Base-by-base conservation (phyloP, 2,329 filamentous ascomycete species). In the Phaeosphaeria sp. region DNA sequence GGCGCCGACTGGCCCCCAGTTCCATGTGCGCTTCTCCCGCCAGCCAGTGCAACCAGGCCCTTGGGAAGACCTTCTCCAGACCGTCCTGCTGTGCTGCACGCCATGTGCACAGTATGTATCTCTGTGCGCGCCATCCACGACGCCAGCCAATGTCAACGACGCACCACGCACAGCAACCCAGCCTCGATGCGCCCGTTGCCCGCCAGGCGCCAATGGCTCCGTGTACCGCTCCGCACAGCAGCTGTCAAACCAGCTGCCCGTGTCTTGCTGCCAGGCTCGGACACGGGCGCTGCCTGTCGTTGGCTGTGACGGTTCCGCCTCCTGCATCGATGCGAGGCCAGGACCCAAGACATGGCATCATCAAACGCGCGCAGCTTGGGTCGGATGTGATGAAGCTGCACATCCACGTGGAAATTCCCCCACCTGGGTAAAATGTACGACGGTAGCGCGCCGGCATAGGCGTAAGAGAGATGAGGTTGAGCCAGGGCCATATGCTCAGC, bases 331-430 rank as follows among this genome's bases (percentile, higher is more conserved):
- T 46, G 44, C 44, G 44, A 46, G 27, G 27, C 46, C 27, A n/a
- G 46, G 46, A 41, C 33, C 41, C 41, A 30, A 27, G 46, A 42
- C 41, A 30, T 54, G 36, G 44, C 52, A 54, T 54, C 49, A 48
- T 52, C 54, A 50, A 23, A 52, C 55, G 46, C 50, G 50, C 46
- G 55, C 39, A 52, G 48, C 23, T n/a, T 44, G 33, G 49, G 41
- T 44, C 49, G 58, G 39, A 50, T 53, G 58, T 52, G 54, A 49
- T 55, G 56, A 55, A 60, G 56, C 58, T 62, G 60, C 57, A 46
- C 56, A 59, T 63, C 73, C 73, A 76, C 73, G 73, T 76, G 73
- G 73, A 61, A 60, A 74, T 71, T 61, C 64, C 63, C 65, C 60
- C 62, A 36, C 50, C 62, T 64, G 64, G 67, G 65, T 30, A 60